Base-by-base conservation (phyloP, 2,329 filamentous ascomycete species). In the Arthrobotrys musiformis region DNA sequence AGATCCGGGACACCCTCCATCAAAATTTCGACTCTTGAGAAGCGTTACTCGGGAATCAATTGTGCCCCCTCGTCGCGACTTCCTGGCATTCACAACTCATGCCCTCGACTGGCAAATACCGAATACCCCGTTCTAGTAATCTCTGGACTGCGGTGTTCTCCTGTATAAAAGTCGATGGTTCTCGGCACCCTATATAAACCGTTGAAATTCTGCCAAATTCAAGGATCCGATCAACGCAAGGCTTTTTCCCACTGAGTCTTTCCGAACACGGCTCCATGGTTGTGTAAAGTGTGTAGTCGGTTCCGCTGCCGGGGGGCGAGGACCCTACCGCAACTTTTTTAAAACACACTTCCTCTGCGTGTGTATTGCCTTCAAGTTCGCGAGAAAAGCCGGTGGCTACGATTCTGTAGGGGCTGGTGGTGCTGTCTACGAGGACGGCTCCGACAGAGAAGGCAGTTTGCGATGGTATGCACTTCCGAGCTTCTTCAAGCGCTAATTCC, bases 371-470 rank as follows among this genome's bases (percentile, higher is more conserved):
- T 0, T 90, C 87, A 2, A 94, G 89, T 84, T 99, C 94, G 73
- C 97, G 87, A 0, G 95, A 97, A 85, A 94, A 98, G 67, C 95
- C 94, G 1, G 92, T 92, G 0, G 92, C 89, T 28, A 96, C 86
- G 72, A 96, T 86, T 26, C 84, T 69, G 9, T 48, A 13, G 48
- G 75, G 82, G 80, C 89, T 87, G 37, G 85, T 86, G 46, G 84
- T 84, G 13, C 86, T 83, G 72, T 89, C 86, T 19, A 95, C 87
- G 42, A 98, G 87, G n/a, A 97, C 84, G n/a, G 95, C 95, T 46
- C 95, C 95, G 22, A 99, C 94, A 75, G 94, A 90, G 85, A 93
- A 99, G 83, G 98, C 98, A 62, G 93, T 93, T 1, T 94, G 91
- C 81, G 91, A 93, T 28, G 93, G 93, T 1, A 93, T 92, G 9